Percentiles rank a stretch among this genome's conserved stretches.
Conservation (phyloP, 768 basidiomycete genomes). For the Asterophora parasitica region DNA sequence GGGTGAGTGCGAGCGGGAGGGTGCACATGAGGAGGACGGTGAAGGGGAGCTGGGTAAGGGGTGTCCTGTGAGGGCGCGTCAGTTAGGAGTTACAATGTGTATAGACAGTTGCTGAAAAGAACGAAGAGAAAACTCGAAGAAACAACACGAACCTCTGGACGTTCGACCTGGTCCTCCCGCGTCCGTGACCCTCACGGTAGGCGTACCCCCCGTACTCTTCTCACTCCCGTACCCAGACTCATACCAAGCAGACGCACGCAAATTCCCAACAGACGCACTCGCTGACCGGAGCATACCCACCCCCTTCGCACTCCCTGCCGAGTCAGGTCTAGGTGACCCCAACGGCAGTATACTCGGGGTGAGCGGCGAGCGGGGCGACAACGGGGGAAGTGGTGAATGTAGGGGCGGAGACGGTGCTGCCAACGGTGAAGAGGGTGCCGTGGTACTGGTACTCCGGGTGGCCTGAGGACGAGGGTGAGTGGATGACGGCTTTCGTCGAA, state of each 20-base stretch:
- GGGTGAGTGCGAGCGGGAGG: neutral
- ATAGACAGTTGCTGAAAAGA: too few species aligned
- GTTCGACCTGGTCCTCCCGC: too few species aligned
- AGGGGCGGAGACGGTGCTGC: neutral
- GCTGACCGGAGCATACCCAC: too few species aligned
- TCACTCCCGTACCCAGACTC: too few species aligned
- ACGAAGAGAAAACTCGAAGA: too few species aligned
- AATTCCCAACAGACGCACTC: too few species aligned
- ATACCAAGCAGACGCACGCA: neutral
- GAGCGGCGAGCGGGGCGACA: conserved; percentile 10
- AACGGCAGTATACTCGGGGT: conserved; percentile 6
- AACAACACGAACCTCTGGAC: too few species aligned
- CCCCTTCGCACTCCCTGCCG: too few species aligned
- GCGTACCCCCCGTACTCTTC: too few species aligned
- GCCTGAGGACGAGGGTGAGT: neutral
- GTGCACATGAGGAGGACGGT: neutral
- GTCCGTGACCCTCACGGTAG: too few species aligned
- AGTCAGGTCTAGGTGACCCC: neutral
- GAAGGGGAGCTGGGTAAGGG: neutral
- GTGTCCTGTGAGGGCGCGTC: too few species aligned
- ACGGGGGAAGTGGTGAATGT: conserved; percentile 7
- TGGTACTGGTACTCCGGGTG: too few species aligned
- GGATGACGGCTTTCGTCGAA: conserved; percentile 11
- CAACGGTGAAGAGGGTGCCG: neutral
- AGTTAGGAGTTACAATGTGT: neutral